Conservation (phyloP, 2,329 filamentous ascomycete species). For the Penicillium sp. region DNA sequence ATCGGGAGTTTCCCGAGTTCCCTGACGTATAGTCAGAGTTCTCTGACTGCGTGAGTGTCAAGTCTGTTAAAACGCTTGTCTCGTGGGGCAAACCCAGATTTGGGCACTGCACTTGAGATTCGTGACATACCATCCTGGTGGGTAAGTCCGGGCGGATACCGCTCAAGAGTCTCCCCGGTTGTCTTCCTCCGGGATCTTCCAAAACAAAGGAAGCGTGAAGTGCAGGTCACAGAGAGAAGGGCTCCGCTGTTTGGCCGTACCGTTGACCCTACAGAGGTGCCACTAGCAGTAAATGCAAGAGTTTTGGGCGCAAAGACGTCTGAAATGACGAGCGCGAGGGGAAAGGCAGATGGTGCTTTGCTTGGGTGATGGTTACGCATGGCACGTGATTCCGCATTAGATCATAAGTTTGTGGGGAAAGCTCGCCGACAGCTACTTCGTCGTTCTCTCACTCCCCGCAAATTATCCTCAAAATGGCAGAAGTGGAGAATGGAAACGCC, state of each 20-base stretch:
- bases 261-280: conserved; percentile 1
- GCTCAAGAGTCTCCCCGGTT: conserved; percentile 1
- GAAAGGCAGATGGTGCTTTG: neutral
- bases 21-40: neutral
- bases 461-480: conserved; percentile 17
- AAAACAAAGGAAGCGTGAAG: neutral
- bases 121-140: conserved; percentile 20
- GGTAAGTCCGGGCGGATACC: conserved; percentile 5
- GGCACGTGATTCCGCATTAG: conserved; percentile 21
- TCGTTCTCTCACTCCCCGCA: conserved; percentile 1
- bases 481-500: conserved; percentile 20
- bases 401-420: conserved; percentile 19
- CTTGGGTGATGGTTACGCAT: conserved; percentile 3
- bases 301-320: neutral
- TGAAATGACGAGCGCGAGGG: neutral
- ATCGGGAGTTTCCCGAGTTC: neutral
- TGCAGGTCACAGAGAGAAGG: neutral
- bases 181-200: conserved; percentile 1
- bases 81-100: conserved; percentile 5
- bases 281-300: neutral
- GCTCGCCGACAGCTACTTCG: conserved; percentile 7
- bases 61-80: neutral
- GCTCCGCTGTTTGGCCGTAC: neutral
- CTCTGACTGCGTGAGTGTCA: conserved; percentile 1
- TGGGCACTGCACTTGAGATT: conserved; percentile 4